phyloP scores from a whole-genome alignment of 176 grass and related monocot genomes.

The Typha latifolia region DNA sequence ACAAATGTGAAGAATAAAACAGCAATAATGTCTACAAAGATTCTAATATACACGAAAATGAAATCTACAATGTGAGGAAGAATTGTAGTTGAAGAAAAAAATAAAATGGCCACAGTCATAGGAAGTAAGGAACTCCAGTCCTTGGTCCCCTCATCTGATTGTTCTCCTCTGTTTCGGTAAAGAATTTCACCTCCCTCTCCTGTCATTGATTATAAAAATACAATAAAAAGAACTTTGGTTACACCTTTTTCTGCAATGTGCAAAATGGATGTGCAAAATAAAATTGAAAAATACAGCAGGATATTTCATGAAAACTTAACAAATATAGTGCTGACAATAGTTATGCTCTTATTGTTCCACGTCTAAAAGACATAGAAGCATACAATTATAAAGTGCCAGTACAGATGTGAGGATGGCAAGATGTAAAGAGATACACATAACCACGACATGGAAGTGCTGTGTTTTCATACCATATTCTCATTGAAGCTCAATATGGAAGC shows the following conservation, averaged over 20 bases:
- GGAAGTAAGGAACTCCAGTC: conserved; percentile 89
- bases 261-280: not conserved
- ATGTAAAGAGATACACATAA: not conserved
- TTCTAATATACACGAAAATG: conserved; percentile 42
- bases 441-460: not conserved
- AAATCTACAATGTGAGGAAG: conserved; percentile 33
- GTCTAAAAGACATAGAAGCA: too few species aligned
- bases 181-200: conserved; percentile 94
- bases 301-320: too few species aligned
- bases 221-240: not conserved
- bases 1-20: conserved; percentile 40
- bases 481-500: conserved; percentile 97
- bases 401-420: not conserved
- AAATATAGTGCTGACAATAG: too few species aligned
- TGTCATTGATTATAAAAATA: conserved; percentile 15
- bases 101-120: conserved; percentile 24
- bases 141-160: conserved; percentile 95
- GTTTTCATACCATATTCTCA: conserved; percentile 68
- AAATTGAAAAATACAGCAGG: not conserved
- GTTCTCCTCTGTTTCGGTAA: conserved; percentile 96
- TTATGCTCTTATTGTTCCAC: too few species aligned
- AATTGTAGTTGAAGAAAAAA: too few species aligned
- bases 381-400: not conserved
- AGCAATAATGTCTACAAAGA: conserved; percentile 45
- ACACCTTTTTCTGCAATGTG: not conserved